Evolutionary conservation across 768 basidiomycete species (phyloP), one percentile per base, ranked within the genome.

Genomic region (Termitomyces sp.): DNA sequence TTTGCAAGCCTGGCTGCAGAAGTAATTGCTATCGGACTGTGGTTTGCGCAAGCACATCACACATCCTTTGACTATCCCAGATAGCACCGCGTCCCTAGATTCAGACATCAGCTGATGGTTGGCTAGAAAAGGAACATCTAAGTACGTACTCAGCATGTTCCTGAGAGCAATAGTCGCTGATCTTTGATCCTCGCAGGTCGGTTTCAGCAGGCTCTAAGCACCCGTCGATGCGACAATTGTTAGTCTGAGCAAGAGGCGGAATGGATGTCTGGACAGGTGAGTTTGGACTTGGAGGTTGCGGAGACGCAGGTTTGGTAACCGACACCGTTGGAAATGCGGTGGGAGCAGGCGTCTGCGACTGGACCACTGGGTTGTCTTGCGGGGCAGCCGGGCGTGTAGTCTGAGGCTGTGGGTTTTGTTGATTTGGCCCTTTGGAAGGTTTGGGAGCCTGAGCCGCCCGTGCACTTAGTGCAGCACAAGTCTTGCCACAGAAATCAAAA

Each of bases 21-120:
- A 88, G 67, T 87, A 85, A 72, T 88, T 85, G 5, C 67, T 73
- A 41, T 76, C 76, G 58, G 80, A 79, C 67, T 88, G 86, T 22
- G 86, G 86, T 60, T 81, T 72, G 44, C 72, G 74, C 64, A 84
- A 69, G 64, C 86, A 88, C 83, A 87, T 82, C 64, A 88, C 86
- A 62, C 86, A 87, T 11, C 81, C 77, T 15, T 74, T 66, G 36
- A 73, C 80, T 36, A 85, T 63, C 31, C 85, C 82, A 18, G 76
- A 70, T 16, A 67, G 70, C 13, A 87, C 84, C 0, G 84, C 85
- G 65, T 87, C 83, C 70, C 86, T 87, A 60, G 2, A 31, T n/a
- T 15, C 18, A 1, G 11, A 12, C n/a, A n/a, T 54, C 27, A 42
- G 12, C 20, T 1, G 58, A 66, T 55, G 24, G 36, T 55, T 59